Percentiles rank a stretch among this genome's conserved stretches.
Evolutionary conservation across 2,329 filamentous ascomycete genomes (phyloP).

Genomic region (Alternaria triticimaculans): DNA sequence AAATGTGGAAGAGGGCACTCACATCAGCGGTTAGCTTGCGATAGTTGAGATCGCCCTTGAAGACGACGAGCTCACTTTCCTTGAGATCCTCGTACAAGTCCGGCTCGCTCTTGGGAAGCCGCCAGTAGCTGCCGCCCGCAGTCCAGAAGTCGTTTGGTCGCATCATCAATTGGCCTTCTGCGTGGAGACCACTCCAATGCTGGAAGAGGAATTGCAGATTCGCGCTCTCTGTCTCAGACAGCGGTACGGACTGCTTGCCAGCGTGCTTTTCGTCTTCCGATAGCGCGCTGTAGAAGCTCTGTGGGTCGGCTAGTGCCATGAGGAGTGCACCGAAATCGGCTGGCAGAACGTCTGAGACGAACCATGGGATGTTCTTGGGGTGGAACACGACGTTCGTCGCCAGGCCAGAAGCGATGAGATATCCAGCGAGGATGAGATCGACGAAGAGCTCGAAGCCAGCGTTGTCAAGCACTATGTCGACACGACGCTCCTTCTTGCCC

Average conservation of each 20-base stretch:
- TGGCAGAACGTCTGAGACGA: constrained; percentile 93
- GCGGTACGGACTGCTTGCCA: constrained; percentile 64
- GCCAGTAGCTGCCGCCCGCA: constrained; percentile 84
- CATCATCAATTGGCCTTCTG: constrained; percentile 81
- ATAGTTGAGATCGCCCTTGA: constrained; percentile 98
- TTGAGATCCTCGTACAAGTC: constrained; percentile 79
- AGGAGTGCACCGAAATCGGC: constrained; percentile 85
- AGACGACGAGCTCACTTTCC: constrained; percentile 84
- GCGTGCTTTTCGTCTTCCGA: constrained; percentile 68
- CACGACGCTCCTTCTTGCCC: constrained; percentile 70
- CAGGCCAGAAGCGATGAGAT: constrained; percentile 81
- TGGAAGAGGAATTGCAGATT: constrained; percentile 79
- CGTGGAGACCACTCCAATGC: constrained; percentile 80
- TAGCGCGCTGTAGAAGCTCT: constrained; percentile 77
- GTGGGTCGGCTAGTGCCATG: constrained; percentile 77
- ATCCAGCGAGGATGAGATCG: constrained; percentile 89
- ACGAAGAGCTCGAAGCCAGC: constrained; percentile 97
- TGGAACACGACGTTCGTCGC: constrained; percentile 88
- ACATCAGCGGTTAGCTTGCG: constrained; percentile 90
- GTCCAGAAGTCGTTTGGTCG: constrained; percentile 94
- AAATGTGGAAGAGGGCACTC: constrained; percentile 48
- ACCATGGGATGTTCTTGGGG: constrained; percentile 96
- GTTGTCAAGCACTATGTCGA: constrained; percentile 97
- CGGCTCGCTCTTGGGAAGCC: constrained; percentile 72
- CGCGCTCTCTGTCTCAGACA: constrained; percentile 70